Conservation (phyloP, 1,139 yeast species). For the Maudiozyma humilis region DNA sequence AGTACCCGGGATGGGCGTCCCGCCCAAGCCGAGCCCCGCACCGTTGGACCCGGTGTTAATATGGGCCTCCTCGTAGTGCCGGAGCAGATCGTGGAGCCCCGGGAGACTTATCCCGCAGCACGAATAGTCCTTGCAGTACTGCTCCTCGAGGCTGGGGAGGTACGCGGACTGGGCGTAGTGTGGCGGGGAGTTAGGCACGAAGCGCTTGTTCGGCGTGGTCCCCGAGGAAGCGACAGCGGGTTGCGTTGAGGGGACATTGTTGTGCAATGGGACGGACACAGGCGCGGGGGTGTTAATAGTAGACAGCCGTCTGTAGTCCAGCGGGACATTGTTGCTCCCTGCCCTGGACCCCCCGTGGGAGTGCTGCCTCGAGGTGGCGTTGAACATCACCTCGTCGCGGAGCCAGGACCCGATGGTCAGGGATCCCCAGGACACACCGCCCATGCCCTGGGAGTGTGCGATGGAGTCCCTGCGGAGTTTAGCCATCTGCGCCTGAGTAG, state of each 20-base stretch:
- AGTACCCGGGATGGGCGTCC: too few species aligned
- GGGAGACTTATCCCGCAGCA: slow-evolving; percentile 93
- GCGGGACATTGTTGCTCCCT: slow-evolving; percentile 2
- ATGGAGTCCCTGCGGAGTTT: slow-evolving; percentile 57
- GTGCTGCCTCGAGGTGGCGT: slow-evolving; percentile 12
- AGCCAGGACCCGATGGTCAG: slow-evolving; percentile 93
- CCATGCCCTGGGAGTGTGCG: slow-evolving; percentile 96
- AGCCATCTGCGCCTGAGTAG: slow-evolving; percentile 4
- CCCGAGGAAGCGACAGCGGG: neutral
- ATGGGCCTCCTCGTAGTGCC: slow-evolving; percentile 96
- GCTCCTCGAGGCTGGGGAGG: slow-evolving; percentile 86
- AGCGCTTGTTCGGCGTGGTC: neutral
- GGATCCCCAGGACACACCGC: slow-evolving; percentile 98
- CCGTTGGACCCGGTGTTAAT: slow-evolving; percentile 32
- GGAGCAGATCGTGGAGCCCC: slow-evolving; percentile 81
- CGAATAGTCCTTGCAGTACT: slow-evolving; percentile 90
- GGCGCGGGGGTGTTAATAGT: slow-evolving; percentile 8
- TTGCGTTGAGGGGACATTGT: neutral
- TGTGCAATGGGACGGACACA: slow-evolving; percentile 1
- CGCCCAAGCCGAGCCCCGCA: neutral
- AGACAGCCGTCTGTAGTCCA: slow-evolving; percentile 12
- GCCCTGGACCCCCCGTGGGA: slow-evolving; percentile 1
- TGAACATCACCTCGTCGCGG: slow-evolving; percentile 71
- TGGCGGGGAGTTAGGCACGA: slow-evolving; percentile 4
- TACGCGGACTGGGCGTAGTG: slow-evolving; percentile 43